Conservation (phyloP, 1,139 yeast species). For the Lodderomyces metapsilosis region DNA sequence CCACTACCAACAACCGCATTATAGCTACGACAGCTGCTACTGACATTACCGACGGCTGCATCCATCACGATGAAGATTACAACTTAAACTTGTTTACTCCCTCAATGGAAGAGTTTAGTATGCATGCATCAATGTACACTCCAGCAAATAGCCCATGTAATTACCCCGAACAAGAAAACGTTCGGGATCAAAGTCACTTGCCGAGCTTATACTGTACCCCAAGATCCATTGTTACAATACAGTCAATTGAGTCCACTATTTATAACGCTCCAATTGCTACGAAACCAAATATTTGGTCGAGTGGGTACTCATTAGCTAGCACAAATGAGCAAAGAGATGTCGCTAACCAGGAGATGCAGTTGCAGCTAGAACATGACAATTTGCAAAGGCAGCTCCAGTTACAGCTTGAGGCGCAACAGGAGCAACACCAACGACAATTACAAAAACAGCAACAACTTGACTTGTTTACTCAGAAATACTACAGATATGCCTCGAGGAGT, state of each 20-base stretch:
- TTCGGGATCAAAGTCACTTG: no score
- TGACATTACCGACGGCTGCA: neutral
- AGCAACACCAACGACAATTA: neutral
- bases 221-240: conserved; percentile 21
- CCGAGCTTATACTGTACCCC: conserved; percentile 14
- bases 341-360: neutral
- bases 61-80: neutral
- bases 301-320: conserved; percentile 8
- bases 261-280: conserved; percentile 14
- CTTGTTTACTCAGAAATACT: neutral
- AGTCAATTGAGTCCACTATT: conserved; percentile 18
- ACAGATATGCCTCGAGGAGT: neutral
- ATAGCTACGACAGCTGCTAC: neutral
- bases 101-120: conserved; percentile 6
- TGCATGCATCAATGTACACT: neutral
- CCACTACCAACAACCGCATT: neutral
- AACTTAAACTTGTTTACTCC: conserved; percentile 8
- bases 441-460: neutral
- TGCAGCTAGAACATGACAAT: neutral
- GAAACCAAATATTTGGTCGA: conserved; percentile 26
- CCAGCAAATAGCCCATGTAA: neutral
- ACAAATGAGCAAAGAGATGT: neutral
- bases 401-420: neutral
- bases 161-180: neutral
- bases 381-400: neutral